Evolutionary conservation across 2,329 filamentous ascomycete genomes (phyloP).

Genomic region (Cladorrhinum sp.): DNA sequence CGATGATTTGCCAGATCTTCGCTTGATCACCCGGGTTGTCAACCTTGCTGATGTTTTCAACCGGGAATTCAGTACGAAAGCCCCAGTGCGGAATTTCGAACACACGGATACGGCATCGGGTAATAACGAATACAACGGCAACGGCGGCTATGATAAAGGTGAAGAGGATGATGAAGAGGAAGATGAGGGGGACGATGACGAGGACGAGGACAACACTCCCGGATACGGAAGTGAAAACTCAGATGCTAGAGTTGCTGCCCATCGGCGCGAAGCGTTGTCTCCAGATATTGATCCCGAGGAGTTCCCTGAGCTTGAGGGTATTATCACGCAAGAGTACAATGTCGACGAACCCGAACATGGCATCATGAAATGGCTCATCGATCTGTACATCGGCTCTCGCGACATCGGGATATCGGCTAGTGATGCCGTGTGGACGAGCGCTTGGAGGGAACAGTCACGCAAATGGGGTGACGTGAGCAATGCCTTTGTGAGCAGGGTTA

Average conservation of each 20-base stretch:
- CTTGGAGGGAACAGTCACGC: constrained; percentile 31
- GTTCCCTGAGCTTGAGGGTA: constrained; percentile 19
- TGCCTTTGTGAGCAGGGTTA: constrained; percentile 30
- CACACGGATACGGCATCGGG: neutral
- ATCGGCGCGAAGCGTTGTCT: too few relatives aligned
- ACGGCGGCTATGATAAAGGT: neutral
- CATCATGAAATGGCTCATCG: constrained; percentile 27
- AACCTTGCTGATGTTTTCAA: constrained; percentile 40
- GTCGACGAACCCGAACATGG: constrained; percentile 8
- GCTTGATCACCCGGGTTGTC: constrained; percentile 40
- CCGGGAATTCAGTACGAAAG: constrained; percentile 24
- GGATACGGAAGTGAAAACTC: neutral
- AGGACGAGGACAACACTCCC: too few relatives aligned
- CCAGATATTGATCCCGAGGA: neutral
- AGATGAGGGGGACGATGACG: neutral
- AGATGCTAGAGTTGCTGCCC: neutral
- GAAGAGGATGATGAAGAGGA: neutral
- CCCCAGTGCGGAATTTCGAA: constrained; percentile 10
- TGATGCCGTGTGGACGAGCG: constrained; percentile 21
- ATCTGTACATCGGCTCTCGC: constrained; percentile 25
- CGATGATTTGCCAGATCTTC: constrained; percentile 25
- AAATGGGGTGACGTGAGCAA: constrained; percentile 31
- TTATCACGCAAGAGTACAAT: constrained; percentile 1
- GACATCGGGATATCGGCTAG: constrained; percentile 28
- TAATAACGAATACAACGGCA: neutral